phyloP scores from a whole-genome alignment of 2,329 filamentous ascomycete species.

The Colletotrichum acutatum region DNA sequence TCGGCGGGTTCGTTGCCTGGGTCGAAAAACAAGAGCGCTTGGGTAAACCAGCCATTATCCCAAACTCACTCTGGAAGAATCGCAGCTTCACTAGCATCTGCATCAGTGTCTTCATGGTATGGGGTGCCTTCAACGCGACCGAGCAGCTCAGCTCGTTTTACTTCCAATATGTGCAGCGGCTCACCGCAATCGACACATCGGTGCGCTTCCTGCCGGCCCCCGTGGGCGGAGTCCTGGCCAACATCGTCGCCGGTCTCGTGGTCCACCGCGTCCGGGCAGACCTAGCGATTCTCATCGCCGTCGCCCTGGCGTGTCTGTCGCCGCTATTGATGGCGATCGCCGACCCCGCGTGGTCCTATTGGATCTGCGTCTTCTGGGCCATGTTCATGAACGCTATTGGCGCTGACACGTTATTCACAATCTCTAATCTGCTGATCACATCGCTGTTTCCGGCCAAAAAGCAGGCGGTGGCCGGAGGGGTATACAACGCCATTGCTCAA shows the following conservation, averaged over 20 bases:
- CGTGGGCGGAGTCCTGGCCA: constrained; percentile 46
- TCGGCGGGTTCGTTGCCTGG: constrained; percentile 65
- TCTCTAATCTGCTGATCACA: constrained; percentile 64
- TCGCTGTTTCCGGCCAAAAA: constrained; percentile 63
- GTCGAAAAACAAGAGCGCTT: constrained; percentile 59
- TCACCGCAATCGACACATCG: constrained; percentile 52
- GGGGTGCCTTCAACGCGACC: constrained; percentile 54
- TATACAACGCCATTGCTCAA: constrained; percentile 69
- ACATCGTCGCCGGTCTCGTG: constrained; percentile 49
- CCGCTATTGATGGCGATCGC: constrained; percentile 61
- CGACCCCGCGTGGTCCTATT: constrained; percentile 55
- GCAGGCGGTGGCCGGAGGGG: constrained; percentile 67
- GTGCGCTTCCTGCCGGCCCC: constrained; percentile 54
- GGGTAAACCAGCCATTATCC: constrained; percentile 64
- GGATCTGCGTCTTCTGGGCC: constrained; percentile 51
- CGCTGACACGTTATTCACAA: constrained; percentile 61
- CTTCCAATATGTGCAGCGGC: constrained; percentile 56
- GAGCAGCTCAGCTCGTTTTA: constrained; percentile 56
- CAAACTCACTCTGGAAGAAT: constrained; percentile 68
- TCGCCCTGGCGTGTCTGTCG: constrained; percentile 50
- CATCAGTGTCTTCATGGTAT: constrained; percentile 54
- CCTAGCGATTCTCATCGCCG: constrained; percentile 42
- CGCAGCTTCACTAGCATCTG: constrained; percentile 62
- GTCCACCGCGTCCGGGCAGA: constrained; percentile 46
- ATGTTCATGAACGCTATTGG: constrained; percentile 46